Evolutionary conservation across 306 rosid genomes (phyloP).

Genomic region (Quercus cerris): DNA sequence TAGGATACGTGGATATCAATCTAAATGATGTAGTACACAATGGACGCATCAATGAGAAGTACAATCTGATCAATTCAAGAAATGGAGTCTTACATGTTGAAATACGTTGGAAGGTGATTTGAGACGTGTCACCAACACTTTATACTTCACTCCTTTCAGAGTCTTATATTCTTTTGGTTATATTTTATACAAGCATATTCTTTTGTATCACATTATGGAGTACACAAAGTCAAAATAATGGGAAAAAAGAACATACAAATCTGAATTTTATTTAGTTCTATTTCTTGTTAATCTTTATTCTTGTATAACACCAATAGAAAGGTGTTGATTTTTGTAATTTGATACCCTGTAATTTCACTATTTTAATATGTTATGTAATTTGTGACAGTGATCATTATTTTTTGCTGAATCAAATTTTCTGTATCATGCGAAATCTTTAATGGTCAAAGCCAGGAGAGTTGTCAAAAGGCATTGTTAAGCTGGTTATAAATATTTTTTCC

Average conservation of each 20-base stretch:
- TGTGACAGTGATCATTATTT: background rate
- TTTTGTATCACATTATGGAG: background rate
- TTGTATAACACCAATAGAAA: background rate
- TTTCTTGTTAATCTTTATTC: background rate
- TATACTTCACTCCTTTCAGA: background rate
- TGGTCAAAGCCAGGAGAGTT: too few species aligned
- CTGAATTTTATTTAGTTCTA: background rate
- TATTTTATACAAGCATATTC: background rate
- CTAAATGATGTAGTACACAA: constrained; percentile 26
- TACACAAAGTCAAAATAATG: background rate
- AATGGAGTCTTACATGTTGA: constrained; percentile 25
- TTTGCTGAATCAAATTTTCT: background rate
- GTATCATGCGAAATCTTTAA: background rate
- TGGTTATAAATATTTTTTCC: background rate
- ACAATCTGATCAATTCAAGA: constrained; percentile 27
- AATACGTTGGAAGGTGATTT: constrained; percentile 19
- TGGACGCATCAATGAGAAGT: constrained; percentile 24
- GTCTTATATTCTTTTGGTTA: background rate
- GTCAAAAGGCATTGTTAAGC: too few species aligned
- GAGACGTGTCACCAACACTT: background rate
- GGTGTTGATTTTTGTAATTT: background rate
- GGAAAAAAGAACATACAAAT: too few species aligned
- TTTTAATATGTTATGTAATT: background rate
- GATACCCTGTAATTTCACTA: background rate
- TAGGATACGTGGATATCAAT: constrained; percentile 25